These are phyloP conservation scores for Phanerochaete sordida DNA, from an alignment of 768 basidiomycete genomes.

Conservation along the genomic window DNA sequence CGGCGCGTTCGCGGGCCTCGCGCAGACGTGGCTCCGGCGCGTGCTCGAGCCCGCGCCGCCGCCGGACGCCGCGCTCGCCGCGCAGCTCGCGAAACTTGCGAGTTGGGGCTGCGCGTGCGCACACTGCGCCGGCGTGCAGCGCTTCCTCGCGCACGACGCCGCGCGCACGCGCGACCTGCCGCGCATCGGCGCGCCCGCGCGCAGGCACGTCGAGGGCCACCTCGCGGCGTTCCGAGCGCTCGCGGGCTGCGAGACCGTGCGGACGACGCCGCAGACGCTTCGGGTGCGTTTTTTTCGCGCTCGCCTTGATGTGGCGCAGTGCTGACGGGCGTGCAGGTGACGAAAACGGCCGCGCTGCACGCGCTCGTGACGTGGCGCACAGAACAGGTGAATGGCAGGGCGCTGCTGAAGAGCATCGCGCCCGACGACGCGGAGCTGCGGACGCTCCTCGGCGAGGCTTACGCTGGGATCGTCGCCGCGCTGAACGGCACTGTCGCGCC, in stretches of 20 bases:
- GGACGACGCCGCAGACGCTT: conserved; percentile 11
- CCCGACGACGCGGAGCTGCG: background rate
- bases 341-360: background rate
- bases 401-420: background rate
- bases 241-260: conserved; percentile 11
- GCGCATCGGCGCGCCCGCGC: conserved; percentile 6
- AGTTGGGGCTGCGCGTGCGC: conserved; percentile 11
- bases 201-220: conserved; percentile 16
- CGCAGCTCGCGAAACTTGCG: background rate
- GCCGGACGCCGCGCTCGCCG: background rate
- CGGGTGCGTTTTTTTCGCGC: conserved; percentile 3
- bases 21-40: conserved; percentile 10
- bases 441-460: background rate
- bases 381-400: background rate
- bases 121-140: background rate
- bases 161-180: background rate
- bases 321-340: background rate
- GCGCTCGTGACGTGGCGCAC: background rate
- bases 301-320: background rate
- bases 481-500: background rate
- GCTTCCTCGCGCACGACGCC: conserved; percentile 3
- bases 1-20: conserved; percentile 8
- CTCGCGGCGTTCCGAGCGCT: background rate
- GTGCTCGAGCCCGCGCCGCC: conserved; percentile 13
- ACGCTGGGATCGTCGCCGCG: background rate